Evolutionary conservation across 331 rosid species (phyloP), one percentile per base, ranked within the genome.

Genomic region (Pyrus hybrid): DNA sequence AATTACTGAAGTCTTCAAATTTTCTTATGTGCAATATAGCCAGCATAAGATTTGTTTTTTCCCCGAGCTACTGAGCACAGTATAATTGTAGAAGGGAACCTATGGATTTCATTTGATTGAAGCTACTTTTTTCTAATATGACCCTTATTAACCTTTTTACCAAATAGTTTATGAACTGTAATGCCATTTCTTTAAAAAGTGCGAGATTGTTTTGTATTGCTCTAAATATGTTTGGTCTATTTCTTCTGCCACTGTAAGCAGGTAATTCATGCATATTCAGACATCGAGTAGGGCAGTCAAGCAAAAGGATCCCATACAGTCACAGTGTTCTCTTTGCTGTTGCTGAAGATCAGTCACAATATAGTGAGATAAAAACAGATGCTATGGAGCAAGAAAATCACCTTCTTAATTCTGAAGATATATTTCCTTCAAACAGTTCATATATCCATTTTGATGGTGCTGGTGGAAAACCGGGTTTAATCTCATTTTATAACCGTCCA

Each of bases 401-500:
- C 25, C 37, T 56, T 63, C 67, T 35, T 32, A 57, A 67, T 63
- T 67, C 73, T 26, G 86, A 87, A 70, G 91, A 81, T 64, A 56
- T 72, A 76, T 77, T 86, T 76, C 77, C 81, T 71, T 80, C 72
- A 51, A 84, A 85, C 72, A 71, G 71, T 81, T 77, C 87, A 51
- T 76, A 79, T 87, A 53, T 66, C 65, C 47, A 68, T 54, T 80
- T 77, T 76, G 81, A 85, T 67, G 85, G 89, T 74, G 72, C 85
- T 78, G 88, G 82, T 49, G 99, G 99, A 80, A 94, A 83, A 80
- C 93, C 97, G 0, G 99, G 97, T 70, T 68, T 88, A 8, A 62
- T 94, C 77, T 94, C 97, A 60, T 94, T 94, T 79, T 90, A 90
- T 84, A 89, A 78, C 76, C 83, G 80, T 56, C 91, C 96, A 3